Evolutionary conservation across 2,329 filamentous ascomycete species (phyloP).

Genomic region (Zymoseptoria pseudotritici): DNA sequence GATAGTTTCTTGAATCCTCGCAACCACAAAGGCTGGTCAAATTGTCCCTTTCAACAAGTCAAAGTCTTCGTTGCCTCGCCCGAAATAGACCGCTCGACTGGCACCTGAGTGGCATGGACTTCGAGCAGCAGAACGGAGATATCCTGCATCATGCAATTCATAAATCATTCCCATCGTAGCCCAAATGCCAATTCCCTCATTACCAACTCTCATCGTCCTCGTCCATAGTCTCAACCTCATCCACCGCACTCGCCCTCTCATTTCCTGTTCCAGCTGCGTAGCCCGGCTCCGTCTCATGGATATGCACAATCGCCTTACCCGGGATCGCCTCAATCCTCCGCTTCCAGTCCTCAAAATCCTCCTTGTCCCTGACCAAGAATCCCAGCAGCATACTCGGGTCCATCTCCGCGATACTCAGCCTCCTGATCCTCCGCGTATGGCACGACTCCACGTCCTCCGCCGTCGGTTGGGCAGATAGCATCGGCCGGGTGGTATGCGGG

Average conservation of each 20-base stretch:
- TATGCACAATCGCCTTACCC: constrained; percentile 78
- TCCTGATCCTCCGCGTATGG: constrained; percentile 76
- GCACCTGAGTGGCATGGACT: too few relatives aligned
- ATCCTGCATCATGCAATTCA: not conserved
- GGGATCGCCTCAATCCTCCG: constrained; percentile 41
- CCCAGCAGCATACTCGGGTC: constrained; percentile 97
- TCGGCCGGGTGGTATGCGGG: constrained; percentile 75
- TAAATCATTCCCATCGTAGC: not conserved
- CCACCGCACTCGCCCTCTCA: constrained; percentile 67
- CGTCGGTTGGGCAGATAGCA: constrained; percentile 54
- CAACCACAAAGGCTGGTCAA: too few relatives aligned
- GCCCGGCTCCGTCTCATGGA: constrained; percentile 63
- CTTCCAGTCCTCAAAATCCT: constrained; percentile 81
- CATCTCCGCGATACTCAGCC: constrained; percentile 83
- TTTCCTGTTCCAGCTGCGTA: constrained; percentile 32
- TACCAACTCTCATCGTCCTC: constrained; percentile 41
- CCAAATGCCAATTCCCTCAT: not conserved
- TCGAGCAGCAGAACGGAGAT: not conserved
- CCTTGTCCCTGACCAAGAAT: constrained; percentile 74
- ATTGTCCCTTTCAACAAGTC: too few relatives aligned
- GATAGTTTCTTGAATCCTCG: too few relatives aligned
- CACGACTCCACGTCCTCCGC: constrained; percentile 71
- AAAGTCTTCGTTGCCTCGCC: too few relatives aligned
- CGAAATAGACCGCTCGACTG: too few relatives aligned
- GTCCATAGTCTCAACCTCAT: constrained; percentile 84